Evolutionary conservation across 257 asterid species (phyloP).

Genomic region (Plantago elongata): DNA sequence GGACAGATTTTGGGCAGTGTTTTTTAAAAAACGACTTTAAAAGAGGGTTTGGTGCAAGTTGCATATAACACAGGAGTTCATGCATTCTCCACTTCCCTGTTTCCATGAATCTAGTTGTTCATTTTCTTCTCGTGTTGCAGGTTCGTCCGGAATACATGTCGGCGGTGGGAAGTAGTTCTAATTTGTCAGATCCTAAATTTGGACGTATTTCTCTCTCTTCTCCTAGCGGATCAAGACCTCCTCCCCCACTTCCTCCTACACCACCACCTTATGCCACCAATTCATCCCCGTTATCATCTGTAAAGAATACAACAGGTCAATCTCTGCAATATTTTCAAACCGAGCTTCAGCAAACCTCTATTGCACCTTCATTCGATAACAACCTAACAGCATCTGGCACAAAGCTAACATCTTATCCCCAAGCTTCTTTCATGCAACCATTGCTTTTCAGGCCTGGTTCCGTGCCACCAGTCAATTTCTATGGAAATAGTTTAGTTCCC

Average conservation of each 20-base stretch:
- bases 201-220: constrained; percentile 59
- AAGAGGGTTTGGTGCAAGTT: too few species aligned
- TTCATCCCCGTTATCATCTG: constrained; percentile 33
- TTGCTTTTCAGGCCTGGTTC: constrained; percentile 54
- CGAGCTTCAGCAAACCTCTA: constrained; percentile 52
- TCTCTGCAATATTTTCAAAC: constrained; percentile 48
- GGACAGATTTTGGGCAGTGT: too few species aligned
- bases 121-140: constrained; percentile 33
- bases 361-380: constrained; percentile 32
- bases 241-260: constrained; percentile 83
- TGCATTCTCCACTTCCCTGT: constrained; percentile 1
- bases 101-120: constrained; percentile 19
- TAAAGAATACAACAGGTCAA: constrained; percentile 46
- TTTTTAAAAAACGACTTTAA: too few species aligned
- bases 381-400: constrained; percentile 33
- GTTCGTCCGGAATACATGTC: constrained; percentile 60
- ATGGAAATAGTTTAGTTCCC: constrained; percentile 49
- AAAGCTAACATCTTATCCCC: constrained; percentile 48
- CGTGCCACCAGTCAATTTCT: constrained; percentile 32
- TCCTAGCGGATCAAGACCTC: constrained; percentile 57
- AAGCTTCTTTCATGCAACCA: constrained; percentile 47
- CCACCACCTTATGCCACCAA: constrained; percentile 70
- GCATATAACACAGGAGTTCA: too few species aligned
- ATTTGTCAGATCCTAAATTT: constrained; percentile 35
- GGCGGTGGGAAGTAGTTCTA: constrained; percentile 28